Base-by-base conservation (phyloP, 148 eudicot species). In the Vaccinium vitisidaea region DNA sequence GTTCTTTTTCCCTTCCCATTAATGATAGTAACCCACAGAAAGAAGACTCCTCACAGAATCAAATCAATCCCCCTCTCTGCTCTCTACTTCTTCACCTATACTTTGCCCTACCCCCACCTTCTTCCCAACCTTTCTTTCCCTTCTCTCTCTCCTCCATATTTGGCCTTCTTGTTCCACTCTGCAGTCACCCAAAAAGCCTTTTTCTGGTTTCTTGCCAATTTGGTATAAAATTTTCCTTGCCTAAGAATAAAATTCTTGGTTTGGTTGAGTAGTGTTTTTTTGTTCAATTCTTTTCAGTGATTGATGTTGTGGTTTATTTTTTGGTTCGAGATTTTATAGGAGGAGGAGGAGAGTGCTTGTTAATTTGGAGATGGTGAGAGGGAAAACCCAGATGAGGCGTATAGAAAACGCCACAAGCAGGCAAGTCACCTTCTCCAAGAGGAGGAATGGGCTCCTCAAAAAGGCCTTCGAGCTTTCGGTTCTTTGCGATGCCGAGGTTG, bases 371-470 rank as follows among this genome's bases (percentile, higher is more conserved):
- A 91, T 91, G 93, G 93, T 89, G 87, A 83, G 93, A 82, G 93
- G 93, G 52, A 91, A 91, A 84, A 91, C 93, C 21, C 86, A 89
- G 88, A 80, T 91, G 92, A 89, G 90, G 92, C 90, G 93, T 58
- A 91, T 91, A 86, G 93, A 91, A 73, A 91, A 91, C 87, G 92
- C 93, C 56, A 91, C 93, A 27, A 91, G 93, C 83, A 84, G 93
- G 82, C 93, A 91, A 88, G 93, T 91, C 6, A 91, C 93, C 69
- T 90, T 90, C 83, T 89, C 91, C 23, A 89, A 89, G 80, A 71
- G 91, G 79, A 78, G 89, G 80, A 89, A 89, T 80, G 91, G 91
- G 5, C 87, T 89, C 48, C 82, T 89, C 39, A 89, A 89, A 83
- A 89, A 89, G 79, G 91, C 91, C 32, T 89, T 87, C 55, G 91